A percentile compares a stretch with the other conserved stretches of the same genome.
Evolutionary conservation across 1,139 yeast genomes (phyloP).

Genomic region (Kurtzmaniella natalensis): DNA sequence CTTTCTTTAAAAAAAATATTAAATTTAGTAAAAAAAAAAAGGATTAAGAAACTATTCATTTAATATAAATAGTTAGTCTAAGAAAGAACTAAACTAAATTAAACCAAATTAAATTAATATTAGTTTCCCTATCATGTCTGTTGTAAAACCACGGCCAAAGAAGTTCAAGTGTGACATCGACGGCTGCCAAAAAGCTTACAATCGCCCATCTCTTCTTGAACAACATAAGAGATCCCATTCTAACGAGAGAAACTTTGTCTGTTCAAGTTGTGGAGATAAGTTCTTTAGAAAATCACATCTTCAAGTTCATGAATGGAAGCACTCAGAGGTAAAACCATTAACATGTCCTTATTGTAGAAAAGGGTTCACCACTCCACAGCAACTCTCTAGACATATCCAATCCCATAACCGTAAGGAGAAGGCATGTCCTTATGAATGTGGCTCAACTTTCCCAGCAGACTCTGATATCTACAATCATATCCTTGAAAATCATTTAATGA

Average conservation of each 20-base stretch:
- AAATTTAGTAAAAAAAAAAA: no score
- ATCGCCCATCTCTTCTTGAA: conserved; percentile 14
- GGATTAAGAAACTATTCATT: no score
- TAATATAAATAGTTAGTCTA: no score
- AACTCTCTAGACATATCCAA: conserved; percentile 13
- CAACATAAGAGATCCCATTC: conserved; percentile 15
- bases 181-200: conserved; percentile 21
- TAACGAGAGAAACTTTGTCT: conserved; percentile 15
- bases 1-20: no score
- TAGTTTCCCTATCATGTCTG: not conserved
- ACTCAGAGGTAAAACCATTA: conserved; percentile 12
- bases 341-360: conserved; percentile 13
- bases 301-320: conserved; percentile 12
- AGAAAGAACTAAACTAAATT: no score
- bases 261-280: conserved; percentile 12
- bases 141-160: conserved; percentile 5
- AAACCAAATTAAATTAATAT: no score
- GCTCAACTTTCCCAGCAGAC: conserved; percentile 1
- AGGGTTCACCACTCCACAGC: conserved; percentile 13
- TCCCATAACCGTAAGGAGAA: conserved; percentile 12
- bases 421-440: conserved; percentile 6
- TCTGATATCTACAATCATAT: conserved; percentile 2
- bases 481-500: conserved; percentile 4
- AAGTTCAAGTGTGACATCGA: conserved; percentile 11
- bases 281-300: conserved; percentile 15